phyloP scores from a whole-genome alignment of 1,284 basidiomycete genomes.

The Cryptococcus jaspeensis region DNA sequence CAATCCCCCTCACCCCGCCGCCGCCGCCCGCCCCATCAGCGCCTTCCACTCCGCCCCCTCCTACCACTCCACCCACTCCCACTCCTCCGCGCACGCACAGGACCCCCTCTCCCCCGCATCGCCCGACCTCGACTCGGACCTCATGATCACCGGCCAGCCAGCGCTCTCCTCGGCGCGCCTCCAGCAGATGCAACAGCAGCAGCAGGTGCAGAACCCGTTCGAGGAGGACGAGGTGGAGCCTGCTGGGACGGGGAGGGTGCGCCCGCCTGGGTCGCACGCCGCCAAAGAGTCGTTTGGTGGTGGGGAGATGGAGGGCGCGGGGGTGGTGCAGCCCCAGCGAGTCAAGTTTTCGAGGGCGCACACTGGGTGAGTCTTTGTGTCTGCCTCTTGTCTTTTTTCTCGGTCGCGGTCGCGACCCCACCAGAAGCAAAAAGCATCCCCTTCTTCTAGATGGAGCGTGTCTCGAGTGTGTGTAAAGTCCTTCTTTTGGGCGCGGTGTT shows the following conservation, averaged over 20 bases:
- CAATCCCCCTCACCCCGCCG: slow-evolving; percentile 4
- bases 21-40: slow-evolving; percentile 11
- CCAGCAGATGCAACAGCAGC: slow-evolving; percentile 1
- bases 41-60: slow-evolving; percentile 8
- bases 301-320: slow-evolving; percentile 15
- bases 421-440: too few species aligned
- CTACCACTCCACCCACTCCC: background rate
- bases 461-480: too few species aligned
- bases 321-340: slow-evolving; percentile 21
- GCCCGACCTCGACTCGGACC: slow-evolving; percentile 17
- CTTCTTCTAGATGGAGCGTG: too few species aligned
- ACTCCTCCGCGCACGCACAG: slow-evolving; percentile 11
- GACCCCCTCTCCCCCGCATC: slow-evolving; percentile 11
- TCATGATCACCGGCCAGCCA: slow-evolving; percentile 14
- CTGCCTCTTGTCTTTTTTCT: background rate
- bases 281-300: background rate
- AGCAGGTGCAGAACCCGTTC: slow-evolving; percentile 25
- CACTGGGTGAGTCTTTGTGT: slow-evolving; percentile 26
- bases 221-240: slow-evolving; percentile 37
- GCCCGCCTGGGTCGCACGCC: slow-evolving; percentile 12
- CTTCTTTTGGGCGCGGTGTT: too few species aligned
- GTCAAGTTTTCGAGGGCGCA: slow-evolving; percentile 27
- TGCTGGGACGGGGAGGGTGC: slow-evolving; percentile 17
- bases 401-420: background rate
- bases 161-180: slow-evolving; percentile 20